Base-by-base conservation (phyloP, 1,284 basidiomycete genomes). In the Papiliotrema laurentii region DNA sequence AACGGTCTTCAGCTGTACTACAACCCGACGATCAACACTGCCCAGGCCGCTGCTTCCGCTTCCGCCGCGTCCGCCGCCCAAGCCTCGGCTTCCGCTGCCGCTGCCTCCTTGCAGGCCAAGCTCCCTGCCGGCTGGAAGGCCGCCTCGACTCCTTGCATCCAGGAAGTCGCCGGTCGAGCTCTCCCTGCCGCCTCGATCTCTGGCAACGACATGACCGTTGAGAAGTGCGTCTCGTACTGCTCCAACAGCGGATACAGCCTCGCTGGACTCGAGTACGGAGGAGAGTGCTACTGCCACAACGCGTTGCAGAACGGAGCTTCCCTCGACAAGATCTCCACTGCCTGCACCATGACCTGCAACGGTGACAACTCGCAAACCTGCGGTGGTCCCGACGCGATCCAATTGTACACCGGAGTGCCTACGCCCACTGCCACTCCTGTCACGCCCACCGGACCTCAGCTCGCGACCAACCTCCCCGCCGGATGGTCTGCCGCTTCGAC, bases 381-480 rank as follows among this genome's bases (percentile, higher is more conserved):
- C 50, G 68, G 68, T 50, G 69, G 66, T 9, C 46, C 51, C 11
- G 18, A 46, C 9, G 57, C 53, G 16, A 41, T 80, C 56, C 77
- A 76, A 26, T 63, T 78, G 11, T 76, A 78, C 72, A 77, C 76
- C 63, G 80, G 77, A 54, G 75, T 2, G 72, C 63, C 79, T 40
- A 76, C 38, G 41, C 53, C 35, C 6, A 43, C 55, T 25, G 47
- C 45, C 30, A 44, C 50, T 14, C 9, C 38, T 9, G 27, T 31
- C 18, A n/a, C 46, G 2, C 3, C 46, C n/a, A 9, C 46, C 26
- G 38, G 38, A 10, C 46, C 46, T 19, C n/a, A 31, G 11, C 38
- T 22, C 21, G 46, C 26, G 3, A 41, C 38, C 28, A 35, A 47
- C 19, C 55, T 54, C n/a, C 45, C 49, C 14, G 35, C 49, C 13